These are phyloP conservation scores for Eimeria necatrix DNA, from an alignment of 169 alveolate genomes.

Conservation along the genomic window DNA sequence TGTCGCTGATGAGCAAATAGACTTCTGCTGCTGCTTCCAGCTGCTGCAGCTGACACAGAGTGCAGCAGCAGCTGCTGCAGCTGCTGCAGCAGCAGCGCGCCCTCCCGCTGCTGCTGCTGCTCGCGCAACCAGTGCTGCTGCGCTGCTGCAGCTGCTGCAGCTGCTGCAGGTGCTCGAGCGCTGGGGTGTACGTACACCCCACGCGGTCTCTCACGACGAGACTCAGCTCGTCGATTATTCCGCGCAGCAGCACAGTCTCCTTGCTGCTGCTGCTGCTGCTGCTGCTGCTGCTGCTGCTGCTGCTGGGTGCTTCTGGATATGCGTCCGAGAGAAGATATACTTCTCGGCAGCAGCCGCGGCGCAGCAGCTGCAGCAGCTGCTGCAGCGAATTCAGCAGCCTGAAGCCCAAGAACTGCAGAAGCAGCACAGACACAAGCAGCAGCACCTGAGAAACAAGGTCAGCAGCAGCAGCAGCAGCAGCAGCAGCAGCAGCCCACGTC, in stretches of 20 bases:
- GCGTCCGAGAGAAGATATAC: conserved; percentile 27
- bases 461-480: conserved; percentile 47
- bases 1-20: background rate
- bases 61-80: conserved; percentile 12
- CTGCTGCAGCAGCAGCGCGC: background rate
- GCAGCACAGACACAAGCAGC: conserved; percentile 15
- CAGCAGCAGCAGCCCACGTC: conserved; percentile 50
- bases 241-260: background rate
- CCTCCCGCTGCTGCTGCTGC: conserved; percentile 14
- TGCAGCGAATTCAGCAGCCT: conserved; percentile 36
- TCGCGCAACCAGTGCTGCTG: background rate
- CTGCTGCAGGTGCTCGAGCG: conserved; percentile 9
- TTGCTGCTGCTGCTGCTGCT: conserved; percentile 3
- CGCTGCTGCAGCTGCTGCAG: background rate
- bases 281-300: conserved; percentile 5
- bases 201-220: conserved; percentile 33
- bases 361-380: conserved; percentile 65
- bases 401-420: conserved; percentile 22
- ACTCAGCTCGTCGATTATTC: conserved; percentile 30
- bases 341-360: conserved; percentile 47
- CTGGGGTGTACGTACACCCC: conserved; percentile 50
- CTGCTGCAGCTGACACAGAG: background rate
- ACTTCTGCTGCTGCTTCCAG: background rate
- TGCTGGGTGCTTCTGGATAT: background rate
- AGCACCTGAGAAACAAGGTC: background rate